These are phyloP conservation scores for Fusarium sp. DNA, from an alignment of 2,329 filamentous ascomycete species.

Conservation along the genomic window DNA sequence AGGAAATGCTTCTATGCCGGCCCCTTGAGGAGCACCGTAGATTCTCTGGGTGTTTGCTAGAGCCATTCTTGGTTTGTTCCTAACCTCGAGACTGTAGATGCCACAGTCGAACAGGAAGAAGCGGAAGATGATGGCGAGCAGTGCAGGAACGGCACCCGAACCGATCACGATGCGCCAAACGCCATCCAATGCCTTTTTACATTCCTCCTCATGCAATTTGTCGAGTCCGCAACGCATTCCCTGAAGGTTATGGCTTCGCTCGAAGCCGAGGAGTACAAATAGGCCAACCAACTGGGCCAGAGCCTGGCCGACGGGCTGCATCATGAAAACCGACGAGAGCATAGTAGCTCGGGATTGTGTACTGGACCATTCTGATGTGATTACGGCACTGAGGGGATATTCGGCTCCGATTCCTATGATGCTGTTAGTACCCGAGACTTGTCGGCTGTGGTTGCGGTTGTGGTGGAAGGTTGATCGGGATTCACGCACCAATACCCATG, in stretches of 20 bases:
- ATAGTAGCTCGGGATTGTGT: conserved; percentile 74
- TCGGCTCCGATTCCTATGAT: conserved; percentile 70
- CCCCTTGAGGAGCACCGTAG: conserved; percentile 57
- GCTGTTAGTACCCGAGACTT: conserved; percentile 17
- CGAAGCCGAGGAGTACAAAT: conserved; percentile 60
- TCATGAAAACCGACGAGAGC: conserved; percentile 75
- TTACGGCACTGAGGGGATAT: conserved; percentile 74
- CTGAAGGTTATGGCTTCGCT: conserved; percentile 55
- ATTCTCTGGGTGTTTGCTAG: conserved; percentile 69
- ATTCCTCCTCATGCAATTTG: conserved; percentile 56
- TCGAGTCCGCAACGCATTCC: conserved; percentile 62
- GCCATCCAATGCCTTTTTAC: conserved; percentile 62
- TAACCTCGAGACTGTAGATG: conserved; percentile 73
- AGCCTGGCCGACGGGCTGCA: conserved; percentile 76
- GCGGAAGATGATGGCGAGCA: conserved; percentile 72
- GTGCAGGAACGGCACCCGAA: conserved; percentile 71
- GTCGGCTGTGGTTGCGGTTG: background rate
- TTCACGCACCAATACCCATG: conserved; percentile 60
- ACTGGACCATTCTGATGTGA: conserved; percentile 73
- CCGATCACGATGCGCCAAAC: conserved; percentile 77
- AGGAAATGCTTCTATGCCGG: conserved; percentile 32
- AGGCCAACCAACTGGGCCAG: conserved; percentile 72
- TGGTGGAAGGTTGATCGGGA: background rate
- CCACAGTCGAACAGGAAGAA: conserved; percentile 75
- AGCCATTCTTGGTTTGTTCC: conserved; percentile 68